Base-by-base conservation (phyloP, 2,329 filamentous ascomycete species). In the Xylariaceae sp. region DNA sequence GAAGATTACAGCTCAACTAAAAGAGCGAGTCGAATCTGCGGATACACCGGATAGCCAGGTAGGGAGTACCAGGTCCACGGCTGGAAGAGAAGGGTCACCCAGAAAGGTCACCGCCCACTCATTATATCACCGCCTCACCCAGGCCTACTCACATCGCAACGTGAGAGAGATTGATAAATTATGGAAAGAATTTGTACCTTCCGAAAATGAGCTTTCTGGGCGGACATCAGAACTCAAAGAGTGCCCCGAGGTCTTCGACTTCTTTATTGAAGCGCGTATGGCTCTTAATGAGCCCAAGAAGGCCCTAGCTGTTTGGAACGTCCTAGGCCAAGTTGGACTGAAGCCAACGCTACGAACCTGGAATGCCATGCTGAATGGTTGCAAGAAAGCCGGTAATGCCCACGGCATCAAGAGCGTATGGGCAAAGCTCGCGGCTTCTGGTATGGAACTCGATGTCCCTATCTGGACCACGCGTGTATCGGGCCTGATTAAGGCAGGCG, bases 381-480 rank as follows among this genome's bases (percentile, higher is more conserved):
- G 82, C 63, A 77, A 75, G 55, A 72, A 69, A 37, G 72, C 78
- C 37, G 71, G 71, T 40, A 81, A 88, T 52, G 50, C 70, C 0
- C 60, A 67, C n/a, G 79, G 74, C 17, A 68, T 90, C 45, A 76
- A 83, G 41, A 71, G 71, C 1, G 72, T 89, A 24, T 94, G 88
- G 87, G 51, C 64, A 0, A 78, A 76, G 48, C 78, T 93, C 64
- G 55, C 74, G 3, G 57, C 56, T 8, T 73, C 79, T 2, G 76
- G 77, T 2, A 54, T 80, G 9, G 64, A 74, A 48, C 78, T 88
- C 4, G 87, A 91, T 59, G 62, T 63, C 6, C 56, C 70, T 40
- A 78, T 82, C 30, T 93, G 87, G 87, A 84, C 81, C 8, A 78
- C 80, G 12, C 76, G 84, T 19, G 78, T 93, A 33, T 74, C 79